Evolutionary conservation across 2,329 filamentous ascomycete species (phyloP), one percentile per base, ranked within the genome.

Genomic region (Pseudocercospora crystallina): DNA sequence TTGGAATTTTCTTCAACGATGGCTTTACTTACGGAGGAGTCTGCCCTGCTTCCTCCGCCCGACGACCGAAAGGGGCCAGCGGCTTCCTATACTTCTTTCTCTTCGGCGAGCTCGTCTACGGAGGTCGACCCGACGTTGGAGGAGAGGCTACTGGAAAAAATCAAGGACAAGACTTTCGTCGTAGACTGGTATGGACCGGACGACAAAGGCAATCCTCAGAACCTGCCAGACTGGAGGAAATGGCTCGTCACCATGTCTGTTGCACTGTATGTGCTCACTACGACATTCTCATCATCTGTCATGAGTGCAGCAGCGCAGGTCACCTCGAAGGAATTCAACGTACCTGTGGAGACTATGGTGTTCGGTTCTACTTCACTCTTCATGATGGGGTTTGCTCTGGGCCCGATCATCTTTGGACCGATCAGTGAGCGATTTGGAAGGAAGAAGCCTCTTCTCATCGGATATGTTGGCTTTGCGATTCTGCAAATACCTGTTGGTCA

Each of bases 321-420:
- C 15, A 47, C 47, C 10, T 40, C 50, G 5, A 14, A 42, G 36
- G 36, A 49, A 26, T 53, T 53, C 17, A 29, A 48, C 34, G 20
- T 52, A 32, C 33, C 38, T 13, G 49, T 45, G 7, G 43, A 47
- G 33, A 52, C 49, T 9, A 39, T 53, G 29, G 40, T 53, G 30
- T 42, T 49, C 20, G 45, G 45, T 5, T 39, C 83, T 10, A 74
- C 86, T 10, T 84, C 83, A 7, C 70, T 86, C 13, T 85, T 84
- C 63, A 82, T 86, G 11, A 60, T 84, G 2, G 83, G 82, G 2
- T 85, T 84, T 49, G 74, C 74, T 30, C 71, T 84, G 43, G 82
- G 83, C 0, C 60, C 60, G 5, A 44, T 61, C 2, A 45, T 61
- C 14, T 59, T 9, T 33, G 46, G 51, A 30, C 64, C 65, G 1